Percentiles rank a stretch among this genome's conserved stretches.
phyloP scores from a whole-genome alignment of 202 grass and related monocot species.

The Cymbopogon flexuosus region DNA sequence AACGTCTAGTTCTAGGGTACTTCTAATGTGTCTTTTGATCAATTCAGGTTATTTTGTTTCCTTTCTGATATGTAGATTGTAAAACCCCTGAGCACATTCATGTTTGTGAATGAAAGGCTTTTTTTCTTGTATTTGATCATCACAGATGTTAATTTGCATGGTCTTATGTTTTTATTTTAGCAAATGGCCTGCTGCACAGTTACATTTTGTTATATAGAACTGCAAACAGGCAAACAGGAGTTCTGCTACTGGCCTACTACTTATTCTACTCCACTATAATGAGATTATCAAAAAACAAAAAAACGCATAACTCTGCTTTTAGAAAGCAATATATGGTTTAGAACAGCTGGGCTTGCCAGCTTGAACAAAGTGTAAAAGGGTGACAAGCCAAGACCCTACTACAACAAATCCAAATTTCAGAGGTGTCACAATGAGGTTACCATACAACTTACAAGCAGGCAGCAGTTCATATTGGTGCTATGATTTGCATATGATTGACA shows the following conservation, averaged over 20 bases:
- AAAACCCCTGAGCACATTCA: not conserved
- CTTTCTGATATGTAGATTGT: not conserved
- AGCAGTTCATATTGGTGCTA: not conserved
- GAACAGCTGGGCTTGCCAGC: not conserved
- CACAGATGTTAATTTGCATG: not conserved
- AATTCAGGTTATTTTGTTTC: not conserved
- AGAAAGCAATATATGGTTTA: not conserved
- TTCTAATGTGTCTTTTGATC: not conserved
- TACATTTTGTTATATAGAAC: conserved; percentile 13
- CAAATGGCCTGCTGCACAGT: not conserved
- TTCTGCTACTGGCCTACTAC: not conserved
- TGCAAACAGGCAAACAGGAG: not conserved
- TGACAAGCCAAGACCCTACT: not conserved
- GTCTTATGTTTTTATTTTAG: not conserved
- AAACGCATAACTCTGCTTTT: not conserved
- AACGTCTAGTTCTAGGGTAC: not conserved
- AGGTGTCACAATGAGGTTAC: not conserved
- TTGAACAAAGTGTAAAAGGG: not conserved
- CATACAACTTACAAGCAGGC: not conserved
- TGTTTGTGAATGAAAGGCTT: not conserved
- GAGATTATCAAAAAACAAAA: not conserved
- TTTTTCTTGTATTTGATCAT: not conserved
- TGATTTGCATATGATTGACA: not conserved
- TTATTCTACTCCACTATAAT: conserved; percentile 1
- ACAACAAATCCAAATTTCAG: not conserved